Evolutionary conservation across 805 yeast genomes (phyloP).

Genomic region (Wickerhamomyces strasburgensis): DNA sequence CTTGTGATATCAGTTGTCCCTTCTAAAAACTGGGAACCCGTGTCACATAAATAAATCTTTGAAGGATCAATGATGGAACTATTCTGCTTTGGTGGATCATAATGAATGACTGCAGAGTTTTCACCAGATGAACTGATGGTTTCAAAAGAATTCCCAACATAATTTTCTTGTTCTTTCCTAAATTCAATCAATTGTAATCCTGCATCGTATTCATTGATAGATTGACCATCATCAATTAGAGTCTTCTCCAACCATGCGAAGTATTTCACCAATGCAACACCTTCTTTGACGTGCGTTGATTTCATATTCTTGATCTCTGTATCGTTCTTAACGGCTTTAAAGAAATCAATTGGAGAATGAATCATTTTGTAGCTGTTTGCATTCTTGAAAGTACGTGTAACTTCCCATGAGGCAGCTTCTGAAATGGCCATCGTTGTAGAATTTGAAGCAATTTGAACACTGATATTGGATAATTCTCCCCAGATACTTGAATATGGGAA

Average conservation of each 20-base stretch:
- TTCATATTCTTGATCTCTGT: constrained; percentile 69
- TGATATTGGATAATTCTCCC: constrained; percentile 38
- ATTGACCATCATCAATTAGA: constrained; percentile 34
- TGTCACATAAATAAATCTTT: constrained; percentile 72
- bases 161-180: constrained; percentile 49
- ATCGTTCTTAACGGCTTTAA: constrained; percentile 73
- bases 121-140: constrained; percentile 74
- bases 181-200: constrained; percentile 53
- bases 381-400: constrained; percentile 45
- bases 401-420: constrained; percentile 61
- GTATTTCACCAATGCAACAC: constrained; percentile 66
- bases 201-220: constrained; percentile 62
- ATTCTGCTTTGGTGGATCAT: constrained; percentile 58
- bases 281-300: constrained; percentile 79
- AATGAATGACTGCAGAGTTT: constrained; percentile 73
- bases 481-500: constrained; percentile 56
- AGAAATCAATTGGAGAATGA: constrained; percentile 55
- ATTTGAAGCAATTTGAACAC: constrained; percentile 17
- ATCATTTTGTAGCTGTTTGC: constrained; percentile 33
- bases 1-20: constrained; percentile 97
- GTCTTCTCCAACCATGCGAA: constrained; percentile 79
- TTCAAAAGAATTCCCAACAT: constrained; percentile 66
- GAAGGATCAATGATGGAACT: constrained; percentile 58
- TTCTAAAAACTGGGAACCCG: constrained; percentile 88
- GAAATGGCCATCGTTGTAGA: constrained; percentile 44